A percentile compares a stretch with the other conserved stretches of the same genome.
phyloP scores from a whole-genome alignment of 805 yeast species.

The Cyberlindnera lachancei region DNA sequence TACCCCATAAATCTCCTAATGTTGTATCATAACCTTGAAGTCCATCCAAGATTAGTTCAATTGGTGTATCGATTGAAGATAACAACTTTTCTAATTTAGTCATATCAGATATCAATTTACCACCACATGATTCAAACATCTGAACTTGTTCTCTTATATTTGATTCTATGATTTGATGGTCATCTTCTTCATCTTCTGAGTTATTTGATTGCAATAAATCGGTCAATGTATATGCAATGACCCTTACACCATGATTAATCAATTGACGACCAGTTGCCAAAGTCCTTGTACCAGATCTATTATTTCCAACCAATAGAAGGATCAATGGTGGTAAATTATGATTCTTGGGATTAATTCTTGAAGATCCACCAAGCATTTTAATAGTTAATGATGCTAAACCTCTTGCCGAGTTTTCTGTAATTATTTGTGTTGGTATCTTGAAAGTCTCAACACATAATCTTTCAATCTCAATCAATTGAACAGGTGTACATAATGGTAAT shows the following conservation, averaged over 20 bases:
- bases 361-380: constrained; percentile 59
- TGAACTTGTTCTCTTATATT: constrained; percentile 45
- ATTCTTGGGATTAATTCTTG: constrained; percentile 55
- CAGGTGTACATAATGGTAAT: constrained; percentile 63
- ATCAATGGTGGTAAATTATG: constrained; percentile 78
- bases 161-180: too few species aligned
- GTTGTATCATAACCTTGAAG: constrained; percentile 77
- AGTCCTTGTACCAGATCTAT: constrained; percentile 67
- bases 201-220: constrained; percentile 11
- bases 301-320: constrained; percentile 64
- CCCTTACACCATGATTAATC: constrained; percentile 64
- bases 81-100: constrained; percentile 31
- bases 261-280: constrained; percentile 75
- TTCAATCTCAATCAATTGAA: constrained; percentile 74
- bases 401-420: constrained; percentile 63
- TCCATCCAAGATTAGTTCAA: constrained; percentile 76
- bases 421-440: constrained; percentile 35
- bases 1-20: constrained; percentile 44
- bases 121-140: constrained; percentile 56
- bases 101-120: constrained; percentile 39
- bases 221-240: constrained; percentile 29
- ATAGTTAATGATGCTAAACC: constrained; percentile 55
- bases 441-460: constrained; percentile 47
- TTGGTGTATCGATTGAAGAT: constrained; percentile 56
- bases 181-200: constrained; percentile 16